Evolutionary conservation across 345 rosid genomes (phyloP), one percentile per base, ranked within the genome.

Genomic region (Euphorbia pulcherrima): DNA sequence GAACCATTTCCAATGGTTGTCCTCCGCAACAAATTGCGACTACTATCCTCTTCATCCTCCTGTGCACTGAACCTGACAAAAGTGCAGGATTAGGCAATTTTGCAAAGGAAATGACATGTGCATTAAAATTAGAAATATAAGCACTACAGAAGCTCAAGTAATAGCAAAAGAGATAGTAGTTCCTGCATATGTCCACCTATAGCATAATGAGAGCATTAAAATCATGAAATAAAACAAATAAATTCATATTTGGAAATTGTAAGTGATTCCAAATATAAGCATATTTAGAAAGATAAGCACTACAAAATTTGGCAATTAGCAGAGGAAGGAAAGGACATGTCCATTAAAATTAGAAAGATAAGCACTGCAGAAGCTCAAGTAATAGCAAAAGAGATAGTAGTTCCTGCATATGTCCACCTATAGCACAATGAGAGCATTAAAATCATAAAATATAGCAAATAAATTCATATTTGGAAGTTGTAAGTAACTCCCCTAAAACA

Each of bases 1-100:
- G 37, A 70, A 95, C 99, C 99, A 82, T 92, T 92, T 78, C 99
- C 99, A 79, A 92, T 88, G 60, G 99, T 95, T 51, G 90, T 95
- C 71, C 96, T 87, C 75, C 98, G 85, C 74, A 77, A 27, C 68
- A 92, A 79, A 85, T 73, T 79, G 70, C 74, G 75, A 39, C 51
- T 85, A 67, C 82, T 64, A 40, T 83, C 96, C 40, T 92, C 94
- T 73, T 90, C 99, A 66, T 92, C 99, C 81, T 92, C 97, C 68
- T 82, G 87, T 23, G 92, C 96, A 82, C 96, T 87, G 68, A 86
- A 82, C 83, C 99, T 95, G 72, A 68, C 75, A 64, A 73, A 18
- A 51, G 56, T 58, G 13, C 4, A 61, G 18, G 41, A 50, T 41
- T 46, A 53, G 21, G 41, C 62, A 17, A 55, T 39, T 3, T 62